Conservation (phyloP, 805 yeast species). For the Ogataea neopini region DNA sequence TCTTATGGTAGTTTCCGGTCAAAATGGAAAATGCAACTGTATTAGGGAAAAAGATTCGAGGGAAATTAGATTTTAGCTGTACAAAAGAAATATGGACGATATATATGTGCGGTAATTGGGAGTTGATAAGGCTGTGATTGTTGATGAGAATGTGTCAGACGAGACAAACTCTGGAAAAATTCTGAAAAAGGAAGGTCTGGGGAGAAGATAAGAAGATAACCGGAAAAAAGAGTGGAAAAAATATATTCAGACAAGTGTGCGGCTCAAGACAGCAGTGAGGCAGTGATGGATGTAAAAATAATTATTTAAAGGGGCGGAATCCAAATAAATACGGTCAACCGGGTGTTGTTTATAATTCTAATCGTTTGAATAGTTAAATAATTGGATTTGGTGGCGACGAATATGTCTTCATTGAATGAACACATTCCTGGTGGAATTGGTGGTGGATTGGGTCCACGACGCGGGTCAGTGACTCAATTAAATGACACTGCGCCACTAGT, state of each 20-base stretch:
- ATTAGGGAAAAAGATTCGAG: not conserved
- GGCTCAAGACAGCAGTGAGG: not conserved
- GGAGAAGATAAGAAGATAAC: not conserved
- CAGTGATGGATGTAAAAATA: too few relatives aligned
- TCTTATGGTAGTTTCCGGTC: not conserved
- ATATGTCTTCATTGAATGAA: constrained; percentile 5
- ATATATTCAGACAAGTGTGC: not conserved
- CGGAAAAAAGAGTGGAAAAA: not conserved
- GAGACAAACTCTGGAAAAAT: not conserved
- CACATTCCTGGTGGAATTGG: constrained; percentile 15
- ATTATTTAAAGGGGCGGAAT: too few relatives aligned
- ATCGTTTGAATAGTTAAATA: too few relatives aligned
- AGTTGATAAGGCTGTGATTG: not conserved
- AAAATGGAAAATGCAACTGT: not conserved
- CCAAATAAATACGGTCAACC: too few relatives aligned
- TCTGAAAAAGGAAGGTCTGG: not conserved
- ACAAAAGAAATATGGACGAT: not conserved
- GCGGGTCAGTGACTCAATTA: constrained; percentile 26
- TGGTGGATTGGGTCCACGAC: constrained; percentile 18
- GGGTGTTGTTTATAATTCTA: too few relatives aligned
- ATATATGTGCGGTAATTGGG: not conserved
- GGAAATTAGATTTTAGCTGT: not conserved
- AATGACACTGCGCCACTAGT: constrained; percentile 4
- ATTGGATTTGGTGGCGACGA: too few relatives aligned
- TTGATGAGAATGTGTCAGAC: not conserved